Evolutionary conservation across 2,329 filamentous ascomycete species (phyloP), one percentile per base, ranked within the genome.

Genomic region (Xylariaceae sp.): DNA sequence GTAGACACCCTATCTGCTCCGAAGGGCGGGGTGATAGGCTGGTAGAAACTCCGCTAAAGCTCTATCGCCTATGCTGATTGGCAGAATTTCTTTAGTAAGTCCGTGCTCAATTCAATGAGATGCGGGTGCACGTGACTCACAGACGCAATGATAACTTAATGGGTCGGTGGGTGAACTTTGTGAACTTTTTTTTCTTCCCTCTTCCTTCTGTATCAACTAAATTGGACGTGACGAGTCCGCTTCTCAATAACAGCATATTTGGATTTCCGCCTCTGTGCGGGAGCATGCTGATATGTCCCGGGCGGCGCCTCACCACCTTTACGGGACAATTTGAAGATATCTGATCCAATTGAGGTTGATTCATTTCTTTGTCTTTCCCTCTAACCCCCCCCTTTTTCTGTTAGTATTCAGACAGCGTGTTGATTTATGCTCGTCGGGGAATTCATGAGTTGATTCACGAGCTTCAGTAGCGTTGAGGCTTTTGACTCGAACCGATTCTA

Each of bases 151-250:
- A 48, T 20, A 60, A 48, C 44, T 61, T 53, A 26, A 26, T 9
- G 23, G 23, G 55, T 50, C 48, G 59, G 61, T 43, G 20, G 23
- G 21, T 47, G 7, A 42, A n/a, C 16, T 23, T 37, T 14, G 16
- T n/a, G 40, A 48, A 50, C 37, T 61, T 61, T 50, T 49, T 40
- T 55, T 51, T 63, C 52, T 66, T 68, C 23, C 72, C 67, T 64
- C 74, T 78, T 75, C 76, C 73, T 77, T 82, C 80, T 76, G 72
- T 75, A 84, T 75, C 86, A 90, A 91, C 88, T 91, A 91, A 85
- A 84, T 83, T 87, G 88, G 86, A 84, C 73, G 80, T 88, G 88
- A 92, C 83, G 89, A 89, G 86, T 79, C 79, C 81, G 84, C 82
- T 81, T 81, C 71, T 26, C 23, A 26, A 76, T 47, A 74, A 71